Evolutionary conservation across 306 rosid species (phyloP).

Genomic region (Cucumis melo): DNA sequence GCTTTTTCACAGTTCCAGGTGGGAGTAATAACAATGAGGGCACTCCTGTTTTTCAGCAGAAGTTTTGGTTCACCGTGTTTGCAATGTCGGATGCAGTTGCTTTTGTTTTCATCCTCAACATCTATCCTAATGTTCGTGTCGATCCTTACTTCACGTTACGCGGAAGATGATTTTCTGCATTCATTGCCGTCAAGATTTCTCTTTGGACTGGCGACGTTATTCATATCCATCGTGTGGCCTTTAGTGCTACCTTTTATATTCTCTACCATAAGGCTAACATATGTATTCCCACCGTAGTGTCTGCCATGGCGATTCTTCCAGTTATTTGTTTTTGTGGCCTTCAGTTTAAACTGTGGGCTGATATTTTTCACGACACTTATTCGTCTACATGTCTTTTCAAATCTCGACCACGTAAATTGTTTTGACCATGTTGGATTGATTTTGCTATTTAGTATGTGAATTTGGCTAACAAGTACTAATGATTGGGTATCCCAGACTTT

Average conservation of each 20-base stretch:
- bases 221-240: background rate
- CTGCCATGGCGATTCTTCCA: background rate
- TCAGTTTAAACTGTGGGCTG: background rate
- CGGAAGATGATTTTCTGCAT: background rate
- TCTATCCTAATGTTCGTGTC: background rate
- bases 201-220: background rate
- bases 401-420: background rate
- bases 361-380: background rate
- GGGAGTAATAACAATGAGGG: background rate
- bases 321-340: background rate
- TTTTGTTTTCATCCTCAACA: background rate
- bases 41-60: background rate
- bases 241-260: background rate
- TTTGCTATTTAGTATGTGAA: too few species aligned
- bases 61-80: background rate
- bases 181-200: background rate
- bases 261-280: background rate
- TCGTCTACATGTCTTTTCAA: background rate
- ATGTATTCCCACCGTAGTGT: background rate
- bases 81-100: background rate
- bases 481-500: too few species aligned
- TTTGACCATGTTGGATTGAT: background rate
- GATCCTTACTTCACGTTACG: background rate
- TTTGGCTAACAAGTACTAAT: too few species aligned
- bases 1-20: background rate